A percentile compares a stretch with the other conserved stretches of the same genome.
Conservation (phyloP, 768 basidiomycete genomes). For the Chalciporus piperatus region DNA sequence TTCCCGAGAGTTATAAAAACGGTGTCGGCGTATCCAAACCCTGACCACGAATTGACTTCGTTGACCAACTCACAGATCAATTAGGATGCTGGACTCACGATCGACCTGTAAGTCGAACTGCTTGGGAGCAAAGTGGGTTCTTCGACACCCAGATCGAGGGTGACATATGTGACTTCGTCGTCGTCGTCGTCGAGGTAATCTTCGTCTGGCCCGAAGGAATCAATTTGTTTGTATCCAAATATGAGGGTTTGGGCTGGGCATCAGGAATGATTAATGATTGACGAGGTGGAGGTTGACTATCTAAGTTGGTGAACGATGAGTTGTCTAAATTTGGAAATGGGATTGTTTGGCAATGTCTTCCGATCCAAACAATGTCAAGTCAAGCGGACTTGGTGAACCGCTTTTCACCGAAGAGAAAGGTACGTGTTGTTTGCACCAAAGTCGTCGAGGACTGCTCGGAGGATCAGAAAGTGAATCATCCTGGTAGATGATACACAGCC, state of each 20-base stretch:
- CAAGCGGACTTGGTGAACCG: too few species aligned
- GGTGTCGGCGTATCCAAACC: slow-evolving; percentile 78
- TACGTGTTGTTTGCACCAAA: too few species aligned
- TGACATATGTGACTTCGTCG: slow-evolving; percentile 62
- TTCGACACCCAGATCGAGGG: slow-evolving; percentile 66
- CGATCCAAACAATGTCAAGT: background rate
- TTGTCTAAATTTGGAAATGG: background rate
- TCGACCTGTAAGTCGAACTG: slow-evolving; percentile 66
- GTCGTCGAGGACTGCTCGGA: too few species aligned
- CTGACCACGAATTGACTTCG: slow-evolving; percentile 32
- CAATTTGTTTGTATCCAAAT: slow-evolving; percentile 66
- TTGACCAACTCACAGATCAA: background rate
- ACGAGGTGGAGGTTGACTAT: too few species aligned
- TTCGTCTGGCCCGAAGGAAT: slow-evolving; percentile 63
- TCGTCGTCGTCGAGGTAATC: slow-evolving; percentile 57
- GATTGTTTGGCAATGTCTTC: slow-evolving; percentile 4
- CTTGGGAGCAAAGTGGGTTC: slow-evolving; percentile 77
- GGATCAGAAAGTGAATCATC: too few species aligned
- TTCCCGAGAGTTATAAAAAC: slow-evolving; percentile 72
- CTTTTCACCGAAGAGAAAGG: slow-evolving; percentile 5
- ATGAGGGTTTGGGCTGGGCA: slow-evolving; percentile 34
- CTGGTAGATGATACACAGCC: slow-evolving; percentile 41
- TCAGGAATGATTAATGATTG: slow-evolving; percentile 1
- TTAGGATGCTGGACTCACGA: slow-evolving; percentile 44
- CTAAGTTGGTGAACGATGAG: background rate